Base-by-base conservation (phyloP, 345 rosid genomes). In the Syzygium aqueum region DNA sequence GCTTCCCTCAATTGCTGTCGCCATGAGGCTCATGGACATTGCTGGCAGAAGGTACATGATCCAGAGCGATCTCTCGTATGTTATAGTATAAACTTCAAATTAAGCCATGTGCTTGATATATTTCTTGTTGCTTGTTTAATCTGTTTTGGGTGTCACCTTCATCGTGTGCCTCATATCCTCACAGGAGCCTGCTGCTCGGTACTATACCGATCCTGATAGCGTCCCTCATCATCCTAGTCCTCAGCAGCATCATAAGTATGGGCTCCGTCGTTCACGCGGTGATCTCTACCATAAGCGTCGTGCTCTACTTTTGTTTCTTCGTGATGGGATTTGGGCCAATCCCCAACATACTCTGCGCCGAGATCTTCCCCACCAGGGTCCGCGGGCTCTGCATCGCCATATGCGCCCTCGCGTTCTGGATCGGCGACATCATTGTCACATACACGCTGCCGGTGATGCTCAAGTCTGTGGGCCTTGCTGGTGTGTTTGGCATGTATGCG, bases 1-100 rank as follows among this genome's bases (percentile, higher is more conserved):
- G 94, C 93, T 92, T 77, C 93, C 93, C 27, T 92, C 92, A 61
- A 92, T 92, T 23, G 87, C 88, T 27, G 84, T 92, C 67, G 89
- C 94, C 49, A 92, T 92, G 94, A 91, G 92, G 88, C 88, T 92
- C 37, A 92, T 92, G 93, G 94, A 92, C 83, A 88, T 90, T 21
- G 86, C 94, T 16, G 94, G 94, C 37, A 89, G 94, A 86, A 90
- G 94, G 94, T 91, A 52, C 67, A 37, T 77, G n/a, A 0, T 43
- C 50, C 19, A 22, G 53, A 73, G 12, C 28, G 27, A 27, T 33
- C 53, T 12, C 16, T n/a, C 3, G 25, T 25, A 28, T 46, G 50
- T 54, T 40, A 25, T 80, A 21, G 51, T 53, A n/a, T 21, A 17
- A 52, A 50, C 84, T 63, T 67, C 33, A 50, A 63, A 43, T 12